A percentile compares a stretch with the other conserved stretches of the same genome.
These are phyloP conservation scores for Cenchrus americanus DNA, from an alignment of 176 grass and related monocot species.

Conservation along the genomic window DNA sequence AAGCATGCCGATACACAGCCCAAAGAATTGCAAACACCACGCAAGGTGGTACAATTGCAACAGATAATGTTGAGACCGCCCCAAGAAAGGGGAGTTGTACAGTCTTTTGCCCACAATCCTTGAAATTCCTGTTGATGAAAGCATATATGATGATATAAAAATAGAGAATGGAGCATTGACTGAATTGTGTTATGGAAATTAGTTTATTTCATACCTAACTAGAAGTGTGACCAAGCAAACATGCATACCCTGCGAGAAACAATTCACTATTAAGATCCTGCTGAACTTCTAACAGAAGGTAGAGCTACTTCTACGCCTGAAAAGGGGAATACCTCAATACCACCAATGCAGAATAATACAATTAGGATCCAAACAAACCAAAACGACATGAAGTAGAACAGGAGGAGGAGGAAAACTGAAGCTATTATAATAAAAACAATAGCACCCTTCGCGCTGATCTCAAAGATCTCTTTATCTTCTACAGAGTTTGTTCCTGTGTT, in stretches of 20 bases:
- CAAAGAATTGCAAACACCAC: conserved; percentile 79
- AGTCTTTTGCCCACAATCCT: conserved; percentile 74
- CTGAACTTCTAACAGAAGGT: not conserved
- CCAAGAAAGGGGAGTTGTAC: conserved; percentile 67
- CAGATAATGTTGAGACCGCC: conserved; percentile 66
- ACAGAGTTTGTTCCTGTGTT: conserved; percentile 41
- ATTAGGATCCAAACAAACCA: conserved; percentile 94
- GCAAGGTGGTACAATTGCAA: conserved; percentile 70
- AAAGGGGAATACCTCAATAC: conserved; percentile 77
- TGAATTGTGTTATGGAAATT: conserved; percentile 25
- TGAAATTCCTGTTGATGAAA: conserved; percentile 63
- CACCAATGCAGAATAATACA: conserved; percentile 94
- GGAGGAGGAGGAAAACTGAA: conserved; percentile 89
- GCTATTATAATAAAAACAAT: conserved; percentile 84
- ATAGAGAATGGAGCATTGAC: conserved; percentile 22
- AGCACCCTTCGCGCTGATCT: conserved; percentile 89
- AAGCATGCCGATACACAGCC: conserved; percentile 77
- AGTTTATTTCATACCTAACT: conserved; percentile 58
- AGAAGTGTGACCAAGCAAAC: conserved; percentile 79
- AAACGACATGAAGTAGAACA: conserved; percentile 99
- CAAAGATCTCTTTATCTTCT: conserved; percentile 89
- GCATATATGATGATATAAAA: conserved; percentile 20
- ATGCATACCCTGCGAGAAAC: conserved; percentile 86
- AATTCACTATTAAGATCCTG: conserved; percentile 8
- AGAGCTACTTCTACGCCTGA: conserved; percentile 22